phyloP scores from a whole-genome alignment of 2,329 filamentous ascomycete species.

The Sporothrix inflata region DNA sequence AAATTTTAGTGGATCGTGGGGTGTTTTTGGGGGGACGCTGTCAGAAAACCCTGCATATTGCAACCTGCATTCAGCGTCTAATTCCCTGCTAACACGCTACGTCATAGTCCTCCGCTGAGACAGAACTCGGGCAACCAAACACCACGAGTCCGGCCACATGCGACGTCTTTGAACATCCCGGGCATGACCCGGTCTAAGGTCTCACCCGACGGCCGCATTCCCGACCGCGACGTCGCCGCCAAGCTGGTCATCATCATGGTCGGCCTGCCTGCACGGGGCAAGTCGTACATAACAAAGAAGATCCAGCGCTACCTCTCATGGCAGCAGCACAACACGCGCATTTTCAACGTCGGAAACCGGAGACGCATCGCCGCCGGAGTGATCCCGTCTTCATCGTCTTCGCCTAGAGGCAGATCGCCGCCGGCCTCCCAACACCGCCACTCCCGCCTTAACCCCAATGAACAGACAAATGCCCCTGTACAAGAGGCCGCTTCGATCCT shows the following conservation, averaged over 20 bases:
- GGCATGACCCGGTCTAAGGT: slow-evolving; percentile 94
- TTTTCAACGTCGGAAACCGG: slow-evolving; percentile 97
- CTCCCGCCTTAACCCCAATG: slow-evolving; percentile 32
- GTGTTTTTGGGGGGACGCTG: slow-evolving; percentile 8
- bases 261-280: slow-evolving; percentile 89
- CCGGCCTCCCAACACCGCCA: background rate
- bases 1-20: slow-evolving; percentile 17
- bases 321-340: slow-evolving; percentile 93
- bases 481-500: slow-evolving; percentile 61
- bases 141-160: slow-evolving; percentile 76
- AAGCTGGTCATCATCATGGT: slow-evolving; percentile 99
- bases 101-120: slow-evolving; percentile 64
- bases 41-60: slow-evolving; percentile 26
- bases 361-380: slow-evolving; percentile 76
- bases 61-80: background rate
- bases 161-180: slow-evolving; percentile 94
- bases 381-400: slow-evolving; percentile 38
- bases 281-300: slow-evolving; percentile 99
- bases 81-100: slow-evolving; percentile 28
- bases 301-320: slow-evolving; percentile 92
- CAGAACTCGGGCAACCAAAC: slow-evolving; percentile 78
- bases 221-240: slow-evolving; percentile 89
- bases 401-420: slow-evolving; percentile 34
- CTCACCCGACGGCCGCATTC: slow-evolving; percentile 92
- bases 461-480: slow-evolving; percentile 48